These are phyloP conservation scores for Salix koriyanagi DNA, from an alignment of 345 rosid genomes.

Conservation along the genomic window DNA sequence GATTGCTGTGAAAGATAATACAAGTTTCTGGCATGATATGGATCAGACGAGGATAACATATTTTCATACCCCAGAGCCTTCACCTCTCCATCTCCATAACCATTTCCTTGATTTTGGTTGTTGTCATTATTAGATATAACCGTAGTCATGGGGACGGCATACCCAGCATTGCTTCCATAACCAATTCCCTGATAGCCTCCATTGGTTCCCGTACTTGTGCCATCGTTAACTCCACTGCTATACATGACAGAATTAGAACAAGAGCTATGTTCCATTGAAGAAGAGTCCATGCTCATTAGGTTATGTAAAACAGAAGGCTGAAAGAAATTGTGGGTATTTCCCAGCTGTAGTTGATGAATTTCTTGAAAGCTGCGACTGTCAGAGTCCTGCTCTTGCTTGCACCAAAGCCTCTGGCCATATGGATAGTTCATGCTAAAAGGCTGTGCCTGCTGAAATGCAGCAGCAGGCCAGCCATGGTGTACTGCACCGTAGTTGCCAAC, in stretches of 20 bases:
- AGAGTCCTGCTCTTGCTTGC: conserved; percentile 62
- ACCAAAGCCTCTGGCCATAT: conserved; percentile 49
- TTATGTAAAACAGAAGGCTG: conserved; percentile 39
- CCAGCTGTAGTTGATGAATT: conserved; percentile 32
- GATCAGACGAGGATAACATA: conserved; percentile 28
- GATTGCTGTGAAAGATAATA: conserved; percentile 41
- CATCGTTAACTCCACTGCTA: conserved; percentile 10
- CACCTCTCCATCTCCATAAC: conserved; percentile 22
- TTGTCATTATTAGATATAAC: conserved; percentile 22
- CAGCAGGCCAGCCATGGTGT: conserved; percentile 39
- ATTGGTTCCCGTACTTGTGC: conserved; percentile 1
- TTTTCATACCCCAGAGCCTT: conserved; percentile 28
- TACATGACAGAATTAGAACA: conserved; percentile 47
- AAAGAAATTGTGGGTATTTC: conserved; percentile 48
- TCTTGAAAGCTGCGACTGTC: conserved; percentile 25
- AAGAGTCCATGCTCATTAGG: conserved; percentile 43
- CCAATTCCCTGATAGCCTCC: neutral
- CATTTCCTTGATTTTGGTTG: conserved; percentile 23
- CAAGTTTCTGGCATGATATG: conserved; percentile 40
- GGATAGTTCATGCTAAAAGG: conserved; percentile 35
- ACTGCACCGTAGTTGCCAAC: conserved; percentile 6
- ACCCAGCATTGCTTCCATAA: conserved; percentile 22
- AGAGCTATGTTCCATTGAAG: conserved; percentile 50
- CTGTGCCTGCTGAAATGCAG: conserved; percentile 43
- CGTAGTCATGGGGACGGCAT: conserved; percentile 34